Base-by-base conservation (phyloP, 805 yeast genomes). In the Kregervanrija pseudodelftensis region DNA sequence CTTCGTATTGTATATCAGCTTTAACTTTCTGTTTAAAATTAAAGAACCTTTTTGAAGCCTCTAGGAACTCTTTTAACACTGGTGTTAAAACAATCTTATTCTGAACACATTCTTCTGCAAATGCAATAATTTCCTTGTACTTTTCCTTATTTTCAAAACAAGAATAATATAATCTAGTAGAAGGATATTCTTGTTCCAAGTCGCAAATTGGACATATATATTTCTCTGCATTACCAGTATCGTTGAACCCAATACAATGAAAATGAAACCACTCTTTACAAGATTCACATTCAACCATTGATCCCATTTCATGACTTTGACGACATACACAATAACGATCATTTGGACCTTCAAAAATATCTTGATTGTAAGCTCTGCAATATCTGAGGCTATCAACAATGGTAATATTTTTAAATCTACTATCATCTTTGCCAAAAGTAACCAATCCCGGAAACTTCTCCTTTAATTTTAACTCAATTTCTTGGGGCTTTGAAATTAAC, bases 231-330 rank as follows among this genome's bases (percentile, higher is more conserved):
- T 65, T 60, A 2, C 39, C 44, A 13, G 50, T 53, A 33, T 45
- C 50, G 33, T 49, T 47, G 36, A 68, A 55, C 41, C 71, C 72
- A 37, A 82, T 66, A 60, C 90, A 83, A 12, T 61, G 62, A 39
- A 74, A 71, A 56, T 83, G 90, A 55, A 76, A 83, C 89, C 89
- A 82, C 53, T 82, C 87, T 43, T 73, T 68, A 59, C 91, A 84
- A 13, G 59, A 62, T 49, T 82, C 89, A 63, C 90, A 83, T 47
- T 77, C 83, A 38, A 81, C 76, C 85, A 82, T 82, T 0, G 75
- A 71, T 7, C 85, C 74, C 52, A 72, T 60, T 52, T 82, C 90
- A 43, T 55, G 59, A 17, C 61, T 61, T 40, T 73, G 74, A 39
- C 88, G 69, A 59, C 91, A 83, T 45, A 79, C 64, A 56, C 90